Base-by-base conservation (phyloP, 495 filamentous ascomycete species). In the Annulohypoxylon moriforme region DNA sequence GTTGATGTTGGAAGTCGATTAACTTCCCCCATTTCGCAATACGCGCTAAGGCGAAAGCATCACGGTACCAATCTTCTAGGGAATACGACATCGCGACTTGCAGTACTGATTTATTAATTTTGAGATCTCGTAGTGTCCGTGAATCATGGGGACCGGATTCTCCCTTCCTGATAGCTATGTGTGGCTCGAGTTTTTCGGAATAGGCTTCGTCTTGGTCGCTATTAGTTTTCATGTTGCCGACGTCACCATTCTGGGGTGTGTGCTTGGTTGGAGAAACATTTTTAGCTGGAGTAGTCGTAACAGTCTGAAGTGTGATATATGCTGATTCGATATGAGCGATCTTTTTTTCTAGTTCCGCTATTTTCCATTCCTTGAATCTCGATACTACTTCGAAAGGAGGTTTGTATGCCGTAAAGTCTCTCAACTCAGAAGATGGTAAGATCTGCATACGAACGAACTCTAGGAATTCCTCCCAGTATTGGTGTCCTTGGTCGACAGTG, bases 311-410 rank as follows among this genome's bases (percentile, higher is more conserved):
- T 40, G 10, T 40, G 22, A 2, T 9, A 8, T 22, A 1, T 9
- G 13, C 20, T 55, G 36, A 16, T 8, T 44, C 20, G 20, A 22
- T 22, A 25, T 13, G 25, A 4, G 42, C 31, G 11, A 52, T n/a
- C 29, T 52, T 36, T 11, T 38, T 27, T 29, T 50, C 42, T 1
- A 50, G 22, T 13, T 38, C 29, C 4, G 11, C 46, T 50, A 62
- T 52, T 13, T 62, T 62, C 60, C 42, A 62, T 36, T 62, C 60
- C 44, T 52, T 62, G 60, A 50, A 62, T 16, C n/a, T 29, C 8
- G 44, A 62, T 24, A 62, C 31, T 4, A 62, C 16, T 22, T 62
- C 46, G 18, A 16, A 50, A 38, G 42, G 44, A 24, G 29, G 16
- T 27, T 27, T 62, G 18, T 49, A 50, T 62, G 60, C 31, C 8